phyloP scores from a whole-genome alignment of 768 basidiomycete genomes.

The Agrocybe pediades region DNA sequence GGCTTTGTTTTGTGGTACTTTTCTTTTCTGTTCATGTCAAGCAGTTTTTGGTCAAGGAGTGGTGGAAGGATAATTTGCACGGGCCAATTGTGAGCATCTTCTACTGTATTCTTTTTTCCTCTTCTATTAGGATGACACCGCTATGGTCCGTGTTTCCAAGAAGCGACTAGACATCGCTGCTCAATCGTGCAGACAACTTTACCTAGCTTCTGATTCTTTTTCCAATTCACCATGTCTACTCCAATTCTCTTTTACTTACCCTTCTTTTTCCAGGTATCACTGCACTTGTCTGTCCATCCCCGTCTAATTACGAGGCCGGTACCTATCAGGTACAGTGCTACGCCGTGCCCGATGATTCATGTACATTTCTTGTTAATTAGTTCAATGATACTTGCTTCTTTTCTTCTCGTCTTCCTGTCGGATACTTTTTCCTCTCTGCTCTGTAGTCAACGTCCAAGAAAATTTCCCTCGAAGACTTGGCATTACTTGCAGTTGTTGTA shows the following conservation, averaged over 20 bases:
- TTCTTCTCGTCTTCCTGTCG: too few relatives aligned
- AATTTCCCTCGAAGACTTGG: too few relatives aligned
- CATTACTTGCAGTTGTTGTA: too few relatives aligned
- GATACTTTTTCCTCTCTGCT: too few relatives aligned
- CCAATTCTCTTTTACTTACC: neutral
- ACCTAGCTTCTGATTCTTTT: slow-evolving; percentile 71
- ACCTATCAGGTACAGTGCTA: too few relatives aligned
- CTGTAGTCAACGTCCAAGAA: too few relatives aligned
- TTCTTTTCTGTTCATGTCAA: neutral
- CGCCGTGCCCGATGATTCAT: too few relatives aligned
- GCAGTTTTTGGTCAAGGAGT: neutral
- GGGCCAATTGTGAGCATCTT: slow-evolving; percentile 16
- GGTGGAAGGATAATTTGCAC: neutral
- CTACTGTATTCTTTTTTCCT: slow-evolving; percentile 12
- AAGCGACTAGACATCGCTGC: slow-evolving; percentile 91
- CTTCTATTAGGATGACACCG: slow-evolving; percentile 61
- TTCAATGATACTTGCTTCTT: too few relatives aligned
- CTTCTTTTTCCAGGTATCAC: neutral
- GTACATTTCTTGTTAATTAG: too few relatives aligned
- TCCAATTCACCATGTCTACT: neutral
- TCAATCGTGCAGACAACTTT: slow-evolving; percentile 70
- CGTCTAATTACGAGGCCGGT: too few relatives aligned
- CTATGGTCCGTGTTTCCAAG: slow-evolving; percentile 99
- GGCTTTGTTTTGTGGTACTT: neutral
- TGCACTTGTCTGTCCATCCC: too few relatives aligned